Conservation (phyloP, 1,284 basidiomycete species). For the Cryptococcus deneoformans region DNA sequence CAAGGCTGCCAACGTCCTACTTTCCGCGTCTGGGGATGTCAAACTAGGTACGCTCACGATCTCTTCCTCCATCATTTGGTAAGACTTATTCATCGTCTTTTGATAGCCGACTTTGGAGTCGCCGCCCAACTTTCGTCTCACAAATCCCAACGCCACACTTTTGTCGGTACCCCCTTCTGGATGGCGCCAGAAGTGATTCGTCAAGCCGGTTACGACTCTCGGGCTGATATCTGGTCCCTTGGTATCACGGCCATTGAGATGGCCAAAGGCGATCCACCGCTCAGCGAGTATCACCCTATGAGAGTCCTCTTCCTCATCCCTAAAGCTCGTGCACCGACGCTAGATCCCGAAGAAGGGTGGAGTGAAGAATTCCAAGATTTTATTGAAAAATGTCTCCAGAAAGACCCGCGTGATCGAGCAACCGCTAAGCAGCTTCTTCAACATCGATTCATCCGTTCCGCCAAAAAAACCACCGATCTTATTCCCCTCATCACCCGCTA, state of each 20-base stretch:
- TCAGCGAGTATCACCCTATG: slow-evolving; percentile 83
- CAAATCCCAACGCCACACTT: slow-evolving; percentile 87
- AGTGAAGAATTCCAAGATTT: slow-evolving; percentile 89
- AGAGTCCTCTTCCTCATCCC: slow-evolving; percentile 91
- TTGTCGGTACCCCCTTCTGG: slow-evolving; percentile 97
- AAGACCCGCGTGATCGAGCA: slow-evolving; percentile 77
- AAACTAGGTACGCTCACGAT: slow-evolving; percentile 61
- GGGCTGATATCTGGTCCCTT: slow-evolving; percentile 95
- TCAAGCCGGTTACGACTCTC: slow-evolving; percentile 94
- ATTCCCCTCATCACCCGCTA: slow-evolving; percentile 81
- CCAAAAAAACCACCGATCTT: slow-evolving; percentile 74
- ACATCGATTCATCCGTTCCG: slow-evolving; percentile 85
- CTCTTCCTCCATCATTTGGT: background rate
- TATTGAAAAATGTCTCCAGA: slow-evolving; percentile 83
- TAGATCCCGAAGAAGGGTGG: slow-evolving; percentile 73
- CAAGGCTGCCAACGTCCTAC: slow-evolving; percentile 94
- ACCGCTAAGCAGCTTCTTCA: slow-evolving; percentile 86
- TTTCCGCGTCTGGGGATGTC: slow-evolving; percentile 86
- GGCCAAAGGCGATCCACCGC: slow-evolving; percentile 88
- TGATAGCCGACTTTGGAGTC: slow-evolving; percentile 87
- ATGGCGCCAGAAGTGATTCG: slow-evolving; percentile 99
- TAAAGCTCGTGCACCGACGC: slow-evolving; percentile 77
- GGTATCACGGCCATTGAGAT: slow-evolving; percentile 96
- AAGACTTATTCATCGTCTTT: background rate
- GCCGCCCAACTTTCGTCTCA: slow-evolving; percentile 86